Base-by-base conservation (phyloP, 352 stramenopile species). In the Blastocystis sp. region DNA sequence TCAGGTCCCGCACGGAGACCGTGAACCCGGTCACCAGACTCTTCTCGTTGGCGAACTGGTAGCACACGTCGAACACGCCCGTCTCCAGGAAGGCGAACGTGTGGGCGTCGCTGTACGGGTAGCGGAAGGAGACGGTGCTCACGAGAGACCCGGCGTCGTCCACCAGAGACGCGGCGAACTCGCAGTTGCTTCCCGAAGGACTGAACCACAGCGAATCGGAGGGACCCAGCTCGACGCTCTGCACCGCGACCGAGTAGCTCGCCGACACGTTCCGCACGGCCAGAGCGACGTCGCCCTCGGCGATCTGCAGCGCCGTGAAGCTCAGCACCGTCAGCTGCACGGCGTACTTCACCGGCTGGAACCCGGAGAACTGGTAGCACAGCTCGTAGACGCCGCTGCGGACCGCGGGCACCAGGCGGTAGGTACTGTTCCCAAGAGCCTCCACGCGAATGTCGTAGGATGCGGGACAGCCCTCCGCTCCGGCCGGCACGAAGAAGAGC, bases 291-390 rank as follows among this genome's bases (percentile, higher is more conserved):
- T 68, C 50, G 50, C 73, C 73, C 18, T 64, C 73, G 11, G 73
- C 41, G n/a, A 53, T 53, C 6, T 39, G 26, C 34, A 84, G 54
- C 39, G 15, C 3, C 18, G 73, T 84, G 73, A 84, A 84, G 26
- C 73, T 84, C 15, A 84, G 64, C 73, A 84, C 73, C n/a, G 53
- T 45, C 70, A 47, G 11, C 73, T 69, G 26, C 6, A 69, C 45
- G 50, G 2, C 34, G 39, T 84, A 84, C 1, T 3, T 34, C 18
- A 84, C 73, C 8, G 20, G 2, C 11, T 56, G 20, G 73, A 84
- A 84, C n/a, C 73, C 53, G 6, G 43, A 84, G 73, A 84, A 84
- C 50, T 84, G 73, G 50, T 84, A 84, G 50, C 73, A 84, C 34
- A 84, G 73, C 54, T 2, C 73, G 55, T 84, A 84, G 7, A n/a